Evolutionary conservation across 192 early-diverging fungal species (phyloP), one percentile per base, ranked within the genome.

Genomic region (Fimicolochytrium jonesii): DNA sequence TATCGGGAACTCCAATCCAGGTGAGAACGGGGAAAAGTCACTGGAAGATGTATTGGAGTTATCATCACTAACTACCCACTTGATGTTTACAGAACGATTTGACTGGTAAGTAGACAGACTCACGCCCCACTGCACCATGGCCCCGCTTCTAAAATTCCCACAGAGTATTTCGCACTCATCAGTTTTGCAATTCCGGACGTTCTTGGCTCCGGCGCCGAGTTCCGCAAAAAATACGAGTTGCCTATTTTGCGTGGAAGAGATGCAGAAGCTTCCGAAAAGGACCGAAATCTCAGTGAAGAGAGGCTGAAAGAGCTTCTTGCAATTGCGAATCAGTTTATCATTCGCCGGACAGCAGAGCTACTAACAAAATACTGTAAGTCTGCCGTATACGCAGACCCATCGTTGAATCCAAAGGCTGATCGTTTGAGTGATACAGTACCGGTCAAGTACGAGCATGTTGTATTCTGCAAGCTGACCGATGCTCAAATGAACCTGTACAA

Each of bases 391-490:
- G 7, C 36, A 5, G 15, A 44, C 45, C 10, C 9, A 47, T 7
- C 6, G 6, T 39, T 65, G 29, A 39, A n/a, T 52, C 4, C 18
- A 9, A 13, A 3, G 36, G 10, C 23, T 58, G 2, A 2, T 63
- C 10, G 33, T 51, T 23, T 71, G 31, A 22, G 31, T 54, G 9
- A 13, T 18, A 33, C 63, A 93, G 90, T 99, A 43, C 95, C 97
- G 1, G 81, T 85, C 23, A 99, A 99, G 68, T 98, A 90, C 79
- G 97, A 99, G 61, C 90, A 99, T 67, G 93, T 99, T 6, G 97
- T 99, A 25, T 99, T 99, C 72, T 94, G 92, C 66, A 83, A 84
- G 52, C 74, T 95, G 18, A 81, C 87, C 7, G 73, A 77, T 4
- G 66, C 90, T 23, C 97, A 99, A 69, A 53, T 84, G 6, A 71